These are phyloP conservation scores for Arthrobotrys megalospora DNA, from an alignment of 2,329 filamentous ascomycete species.

Conservation along the genomic window DNA sequence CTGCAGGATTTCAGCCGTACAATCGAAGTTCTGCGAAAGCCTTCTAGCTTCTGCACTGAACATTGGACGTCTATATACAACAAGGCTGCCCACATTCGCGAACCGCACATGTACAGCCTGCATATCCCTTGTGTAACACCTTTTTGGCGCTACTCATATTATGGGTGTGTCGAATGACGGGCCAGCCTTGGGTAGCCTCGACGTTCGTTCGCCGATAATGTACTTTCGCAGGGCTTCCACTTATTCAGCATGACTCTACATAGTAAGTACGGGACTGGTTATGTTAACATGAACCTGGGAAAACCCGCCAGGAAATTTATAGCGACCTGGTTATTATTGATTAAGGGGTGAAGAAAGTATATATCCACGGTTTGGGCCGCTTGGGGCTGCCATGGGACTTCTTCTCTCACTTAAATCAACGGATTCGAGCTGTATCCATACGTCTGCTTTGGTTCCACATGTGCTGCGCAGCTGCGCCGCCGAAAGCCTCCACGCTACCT, in stretches of 20 bases:
- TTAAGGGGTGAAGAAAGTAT: neutral
- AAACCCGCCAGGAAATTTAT: neutral
- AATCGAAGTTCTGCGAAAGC: neutral
- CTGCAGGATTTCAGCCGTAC: conserved; percentile 21
- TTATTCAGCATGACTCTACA: too few relatives aligned
- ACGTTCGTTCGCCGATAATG: neutral
- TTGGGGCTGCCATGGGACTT: neutral
- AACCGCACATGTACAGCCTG: neutral
- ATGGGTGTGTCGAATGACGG: neutral
- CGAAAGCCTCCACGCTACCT: neutral
- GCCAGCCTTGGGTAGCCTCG: neutral
- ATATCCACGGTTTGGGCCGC: neutral
- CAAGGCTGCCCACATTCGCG: conserved; percentile 6
- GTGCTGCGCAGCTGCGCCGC: neutral
- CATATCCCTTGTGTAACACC: neutral
- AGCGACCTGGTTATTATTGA: neutral
- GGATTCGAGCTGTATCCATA: neutral
- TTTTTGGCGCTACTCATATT: neutral
- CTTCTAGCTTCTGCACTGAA: neutral
- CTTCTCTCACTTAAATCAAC: neutral
- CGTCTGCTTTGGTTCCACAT: neutral
- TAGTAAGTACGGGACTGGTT: too few relatives aligned
- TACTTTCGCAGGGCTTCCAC: too few relatives aligned
- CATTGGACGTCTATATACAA: neutral
- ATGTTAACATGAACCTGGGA: neutral